Evolutionary conservation across 2,329 filamentous ascomycete species (phyloP), one percentile per base, ranked within the genome.

Genomic region (Ceratocystis lukuohia): DNA sequence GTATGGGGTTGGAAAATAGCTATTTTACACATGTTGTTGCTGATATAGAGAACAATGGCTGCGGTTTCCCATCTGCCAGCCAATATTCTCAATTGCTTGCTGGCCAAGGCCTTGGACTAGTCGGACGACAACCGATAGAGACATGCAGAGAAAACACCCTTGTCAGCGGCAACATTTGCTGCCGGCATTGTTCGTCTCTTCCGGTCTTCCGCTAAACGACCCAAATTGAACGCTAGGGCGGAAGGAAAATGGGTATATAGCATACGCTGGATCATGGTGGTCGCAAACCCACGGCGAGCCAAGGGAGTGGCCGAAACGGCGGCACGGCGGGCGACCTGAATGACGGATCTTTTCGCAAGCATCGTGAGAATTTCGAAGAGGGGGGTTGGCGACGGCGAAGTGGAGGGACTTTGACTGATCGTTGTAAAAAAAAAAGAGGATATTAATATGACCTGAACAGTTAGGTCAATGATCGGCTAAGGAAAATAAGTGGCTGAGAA

Each of bases 271-370:
- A 82, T 76, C 71, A 84, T 76, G 69, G 83, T 82, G 74, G 80
- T 84, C 71, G 81, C 77, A 75, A 87, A 84, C 76, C 77, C 80
- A 75, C 84, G 84, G 72, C 80, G 79, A 74, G 80, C 76, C 70
- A 77, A 76, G 70, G 83, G 82, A 66, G 73, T 63, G 66, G 76
- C 72, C 69, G 80, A 79, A 69, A 80, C 84, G 69, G 73, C 76
- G 71, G 64, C 67, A 69, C 84, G 82, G 75, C 84, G 84, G 73
- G 83, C 84, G 74, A 79, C 82, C 71, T 80, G 77, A 71, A 84
- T 73, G 75, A 80, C 83, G 74, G 84, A 80, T 75, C 84, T 84
- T 80, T 85, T 82, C 75, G 87, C 75, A 72, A 86, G 84, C 84
- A 87, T 86, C 73, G 72, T 75, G 75, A 73, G 56, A 25, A 30